phyloP scores from a whole-genome alignment of 441 rosid genomes.

The Cnidoscolus chayamansa region DNA sequence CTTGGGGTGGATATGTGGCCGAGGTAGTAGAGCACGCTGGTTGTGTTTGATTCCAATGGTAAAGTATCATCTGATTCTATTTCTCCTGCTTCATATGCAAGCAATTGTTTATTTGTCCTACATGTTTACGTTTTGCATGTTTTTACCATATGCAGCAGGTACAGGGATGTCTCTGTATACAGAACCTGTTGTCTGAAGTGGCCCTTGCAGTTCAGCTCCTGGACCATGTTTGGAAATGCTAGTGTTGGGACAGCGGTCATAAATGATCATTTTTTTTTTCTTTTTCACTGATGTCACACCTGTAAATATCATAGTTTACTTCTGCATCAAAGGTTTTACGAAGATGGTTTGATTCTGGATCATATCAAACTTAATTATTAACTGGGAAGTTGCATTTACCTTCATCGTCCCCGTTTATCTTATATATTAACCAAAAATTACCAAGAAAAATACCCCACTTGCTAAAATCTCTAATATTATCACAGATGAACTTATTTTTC shows the following conservation, averaged over 20 bases:
- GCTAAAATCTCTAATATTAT: too few relatives aligned
- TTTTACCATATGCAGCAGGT: neutral
- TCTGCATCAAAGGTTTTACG: neutral
- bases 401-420: too few relatives aligned
- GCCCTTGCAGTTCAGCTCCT: neutral
- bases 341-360: too few relatives aligned
- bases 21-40: constrained; percentile 36
- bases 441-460: too few relatives aligned
- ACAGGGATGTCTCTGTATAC: neutral
- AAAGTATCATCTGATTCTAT: neutral
- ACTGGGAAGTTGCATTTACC: too few relatives aligned
- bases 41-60: constrained; percentile 20
- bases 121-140: neutral
- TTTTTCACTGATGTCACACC: neutral
- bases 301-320: neutral
- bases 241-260: neutral
- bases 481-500: neutral
- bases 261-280: neutral
- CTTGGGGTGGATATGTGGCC: constrained; percentile 34
- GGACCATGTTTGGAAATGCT: neutral
- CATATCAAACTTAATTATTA: too few relatives aligned
- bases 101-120: neutral
- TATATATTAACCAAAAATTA: too few relatives aligned
- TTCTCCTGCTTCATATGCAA: neutral
- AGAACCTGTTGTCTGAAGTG: neutral